phyloP scores from a whole-genome alignment of 2,329 filamentous ascomycete species.

The Alternaria novae-zelandiae region DNA sequence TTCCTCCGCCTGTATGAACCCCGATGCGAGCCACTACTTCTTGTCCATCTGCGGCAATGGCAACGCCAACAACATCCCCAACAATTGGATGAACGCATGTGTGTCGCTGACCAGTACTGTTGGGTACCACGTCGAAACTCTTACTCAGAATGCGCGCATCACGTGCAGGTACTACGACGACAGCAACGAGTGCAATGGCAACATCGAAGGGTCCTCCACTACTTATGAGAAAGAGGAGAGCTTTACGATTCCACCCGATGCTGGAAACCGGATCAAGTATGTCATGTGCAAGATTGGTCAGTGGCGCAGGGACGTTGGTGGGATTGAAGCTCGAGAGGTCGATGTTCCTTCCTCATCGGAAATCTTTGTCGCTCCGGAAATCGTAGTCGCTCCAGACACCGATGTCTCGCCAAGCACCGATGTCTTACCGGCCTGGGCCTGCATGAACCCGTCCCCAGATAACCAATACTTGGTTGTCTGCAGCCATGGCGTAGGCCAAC shows the following conservation, averaged over 20 bases:
- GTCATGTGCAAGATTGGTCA: neutral
- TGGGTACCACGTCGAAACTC: neutral
- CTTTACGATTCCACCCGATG: neutral
- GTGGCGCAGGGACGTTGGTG: neutral
- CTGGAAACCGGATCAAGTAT: neutral
- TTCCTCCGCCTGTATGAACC: neutral
- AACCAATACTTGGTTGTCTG: neutral
- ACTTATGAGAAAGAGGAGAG: neutral
- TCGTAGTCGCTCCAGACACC: neutral
- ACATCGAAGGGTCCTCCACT: neutral
- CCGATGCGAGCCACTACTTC: neutral
- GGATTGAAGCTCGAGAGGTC: neutral
- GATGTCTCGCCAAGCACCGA: neutral
- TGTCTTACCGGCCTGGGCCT: neutral
- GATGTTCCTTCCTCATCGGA: neutral
- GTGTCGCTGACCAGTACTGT: neutral
- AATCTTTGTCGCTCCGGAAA: fast-evolving
- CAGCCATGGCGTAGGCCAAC: neutral
- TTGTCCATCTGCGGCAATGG: neutral
- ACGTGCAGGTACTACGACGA: neutral
- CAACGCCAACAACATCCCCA: neutral
- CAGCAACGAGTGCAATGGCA: neutral
- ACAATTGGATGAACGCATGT: neutral
- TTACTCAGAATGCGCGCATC: neutral
- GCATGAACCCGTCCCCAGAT: neutral